Evolutionary conservation across 768 basidiomycete species (phyloP).

Genomic region (Tubosaeta sp.): DNA sequence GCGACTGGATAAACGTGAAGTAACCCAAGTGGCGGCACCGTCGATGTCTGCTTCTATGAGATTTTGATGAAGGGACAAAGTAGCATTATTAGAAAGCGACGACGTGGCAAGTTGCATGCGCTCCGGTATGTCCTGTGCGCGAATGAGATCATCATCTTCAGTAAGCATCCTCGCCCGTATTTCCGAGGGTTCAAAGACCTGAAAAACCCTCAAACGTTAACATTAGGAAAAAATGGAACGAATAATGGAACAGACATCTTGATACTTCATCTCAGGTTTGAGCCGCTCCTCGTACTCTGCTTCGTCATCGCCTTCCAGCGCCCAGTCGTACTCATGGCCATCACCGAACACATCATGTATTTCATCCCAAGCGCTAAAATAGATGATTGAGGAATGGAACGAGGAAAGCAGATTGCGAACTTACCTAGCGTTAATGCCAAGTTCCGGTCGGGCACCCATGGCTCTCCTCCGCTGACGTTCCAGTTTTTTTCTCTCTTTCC

Average conservation of each 20-base stretch:
- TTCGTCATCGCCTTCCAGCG: constrained; percentile 77
- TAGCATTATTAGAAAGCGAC: constrained; percentile 66
- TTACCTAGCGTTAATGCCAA: constrained; percentile 81
- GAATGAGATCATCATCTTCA: constrained; percentile 90
- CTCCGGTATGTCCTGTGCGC: constrained; percentile 87
- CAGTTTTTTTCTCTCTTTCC: constrained; percentile 59
- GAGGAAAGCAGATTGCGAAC: constrained; percentile 26
- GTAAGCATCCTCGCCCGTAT: constrained; percentile 86
- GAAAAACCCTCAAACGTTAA: constrained; percentile 9
- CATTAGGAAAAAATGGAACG: not conserved
- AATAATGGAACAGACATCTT: constrained; percentile 55
- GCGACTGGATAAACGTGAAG: constrained; percentile 64
- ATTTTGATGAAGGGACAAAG: constrained; percentile 55
- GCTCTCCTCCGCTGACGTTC: constrained; percentile 65
- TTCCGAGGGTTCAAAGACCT: constrained; percentile 99
- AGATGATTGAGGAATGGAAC: constrained; percentile 10
- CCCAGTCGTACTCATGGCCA: constrained; percentile 96
- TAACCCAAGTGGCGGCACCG: constrained; percentile 86
- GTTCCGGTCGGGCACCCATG: constrained; percentile 61
- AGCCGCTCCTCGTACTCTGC: constrained; percentile 40
- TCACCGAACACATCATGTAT: constrained; percentile 96
- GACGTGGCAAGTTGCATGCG: constrained; percentile 91
- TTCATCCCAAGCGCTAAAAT: constrained; percentile 84
- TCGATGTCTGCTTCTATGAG: constrained; percentile 71
- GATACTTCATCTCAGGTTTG: constrained; percentile 77